Evolutionary conservation across 352 stramenopile species (phyloP), one percentile per base, ranked within the genome.

Genomic region (Plasmopara halstedii): DNA sequence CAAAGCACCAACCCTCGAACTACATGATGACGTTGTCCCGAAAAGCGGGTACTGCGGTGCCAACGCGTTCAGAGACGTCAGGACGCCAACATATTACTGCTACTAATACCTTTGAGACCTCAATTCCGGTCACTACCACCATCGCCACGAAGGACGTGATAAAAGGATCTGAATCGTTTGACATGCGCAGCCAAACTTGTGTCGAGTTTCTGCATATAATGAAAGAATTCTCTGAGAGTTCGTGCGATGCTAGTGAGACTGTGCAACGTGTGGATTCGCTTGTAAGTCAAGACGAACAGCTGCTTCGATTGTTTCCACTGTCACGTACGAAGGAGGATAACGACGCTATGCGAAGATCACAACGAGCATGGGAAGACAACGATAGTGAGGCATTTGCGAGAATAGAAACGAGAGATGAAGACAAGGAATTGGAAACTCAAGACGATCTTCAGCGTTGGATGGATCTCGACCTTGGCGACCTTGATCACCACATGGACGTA

Each of bases 191-290:
- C 42, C 63, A 78, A 46, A 78, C 64, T 35, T 79, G 70, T 46
- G 59, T 76, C 23, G 73, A 78, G 52, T 85, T 85, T 50, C 54
- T 85, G 58, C 67, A 77, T 57, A 85, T 85, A 48, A 85, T 85
- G 73, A 80, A 81, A 41, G 73, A 85, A 54, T 85, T 83, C 46
- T 77, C 64, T 10, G 67, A 82, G 53, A 76, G 64, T 39, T 83
- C 70, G 21, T 85, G 73, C 59, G 64, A 75, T 46, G 67, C 70
- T 39, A 81, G 37, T 44, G 73, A 85, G 56, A 73, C 68, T 40
- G 69, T 79, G 33, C 64, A 83, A 53, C 73, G 73, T 23, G 71
- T 85, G 36, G 69, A 85, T 51, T 85, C 73, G 51, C 62, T 85
- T 11, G 64, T 76, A 52, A 68, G 65, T 46, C 67, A 83, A 52